Conservation (phyloP, 2,329 filamentous ascomycete species). For the Cercospora zeae-maydis region DNA sequence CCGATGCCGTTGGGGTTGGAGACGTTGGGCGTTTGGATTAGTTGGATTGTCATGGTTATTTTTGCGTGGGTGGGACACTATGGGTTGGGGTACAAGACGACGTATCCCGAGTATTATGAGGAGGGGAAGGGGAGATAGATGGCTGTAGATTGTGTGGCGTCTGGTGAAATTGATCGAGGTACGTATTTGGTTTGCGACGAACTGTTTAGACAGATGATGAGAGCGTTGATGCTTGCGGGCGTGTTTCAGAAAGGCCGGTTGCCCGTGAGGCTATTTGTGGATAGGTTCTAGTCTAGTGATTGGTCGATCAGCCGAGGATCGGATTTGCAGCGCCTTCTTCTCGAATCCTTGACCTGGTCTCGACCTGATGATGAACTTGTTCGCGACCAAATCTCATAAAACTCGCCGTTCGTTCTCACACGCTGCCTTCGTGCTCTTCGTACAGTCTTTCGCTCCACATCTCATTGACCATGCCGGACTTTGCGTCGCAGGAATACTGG, state of each 20-base stretch:
- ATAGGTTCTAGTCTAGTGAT: neutral
- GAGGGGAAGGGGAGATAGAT: conserved; percentile 18
- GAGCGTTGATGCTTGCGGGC: neutral
- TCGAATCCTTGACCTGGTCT: conserved; percentile 1
- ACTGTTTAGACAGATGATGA: no score
- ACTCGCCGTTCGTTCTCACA: neutral
- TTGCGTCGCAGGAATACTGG: conserved; percentile 25
- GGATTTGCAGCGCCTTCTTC: neutral
- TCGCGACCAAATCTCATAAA: neutral
- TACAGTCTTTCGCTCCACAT: neutral
- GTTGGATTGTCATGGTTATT: conserved; percentile 19
- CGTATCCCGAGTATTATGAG: conserved; percentile 24
- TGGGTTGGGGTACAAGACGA: conserved; percentile 22
- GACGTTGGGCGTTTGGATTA: conserved; percentile 20
- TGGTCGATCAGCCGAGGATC: neutral
- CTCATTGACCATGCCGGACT: conserved; percentile 21
- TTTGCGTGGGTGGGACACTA: conserved; percentile 22
- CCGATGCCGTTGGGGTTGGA: conserved; percentile 23
- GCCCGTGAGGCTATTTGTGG: neutral
- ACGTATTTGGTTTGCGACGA: neutral
- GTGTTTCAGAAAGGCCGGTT: neutral
- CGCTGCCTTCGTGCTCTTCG: neutral
- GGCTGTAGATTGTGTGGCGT: neutral
- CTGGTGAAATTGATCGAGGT: neutral
- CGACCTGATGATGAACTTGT: neutral